These are phyloP conservation scores for Globisporangium recalcitrans DNA, from an alignment of 352 stramenopile species.

Conservation along the genomic window DNA sequence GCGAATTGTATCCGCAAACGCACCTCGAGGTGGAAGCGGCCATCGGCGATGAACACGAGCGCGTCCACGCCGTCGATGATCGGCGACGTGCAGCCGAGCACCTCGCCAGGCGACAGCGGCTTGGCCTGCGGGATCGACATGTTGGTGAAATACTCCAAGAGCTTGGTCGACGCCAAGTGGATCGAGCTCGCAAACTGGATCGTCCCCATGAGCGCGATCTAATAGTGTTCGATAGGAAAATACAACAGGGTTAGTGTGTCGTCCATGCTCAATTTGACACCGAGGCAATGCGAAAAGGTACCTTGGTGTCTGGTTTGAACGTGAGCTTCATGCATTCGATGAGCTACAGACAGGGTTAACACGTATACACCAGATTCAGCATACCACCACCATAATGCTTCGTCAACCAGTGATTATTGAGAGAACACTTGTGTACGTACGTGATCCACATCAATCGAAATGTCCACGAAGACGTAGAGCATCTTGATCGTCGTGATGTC, in stretches of 20 bases:
- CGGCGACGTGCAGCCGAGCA: slow-evolving; percentile 98
- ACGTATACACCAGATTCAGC: not conserved
- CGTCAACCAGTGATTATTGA: too few species aligned
- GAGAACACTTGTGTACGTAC: too few species aligned
- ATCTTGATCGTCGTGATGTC: slow-evolving; percentile 94
- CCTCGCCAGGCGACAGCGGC: slow-evolving; percentile 96
- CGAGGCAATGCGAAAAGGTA: slow-evolving; percentile 15
- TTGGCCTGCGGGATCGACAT: slow-evolving; percentile 94
- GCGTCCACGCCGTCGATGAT: slow-evolving; percentile 88
- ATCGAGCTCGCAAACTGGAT: slow-evolving; percentile 95
- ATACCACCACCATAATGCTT: too few species aligned
- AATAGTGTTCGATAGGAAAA: not conserved
- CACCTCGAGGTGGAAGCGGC: slow-evolving; percentile 98
- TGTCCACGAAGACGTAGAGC: slow-evolving; percentile 99
- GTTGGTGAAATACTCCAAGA: slow-evolving; percentile 79
- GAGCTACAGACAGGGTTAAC: slow-evolving; percentile 40
- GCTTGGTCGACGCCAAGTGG: slow-evolving; percentile 63
- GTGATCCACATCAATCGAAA: slow-evolving; percentile 96
- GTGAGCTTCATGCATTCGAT: slow-evolving; percentile 94
- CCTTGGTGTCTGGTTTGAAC: slow-evolving; percentile 71
- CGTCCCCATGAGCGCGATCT: slow-evolving; percentile 92
- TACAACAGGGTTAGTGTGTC: not conserved
- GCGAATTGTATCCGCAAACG: not conserved
- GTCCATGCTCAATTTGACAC: not conserved
- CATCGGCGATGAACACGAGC: slow-evolving; percentile 98